Evolutionary conservation across 192 early-diverging fungal genomes (phyloP).

Genomic region (Coemansia reversa): DNA sequence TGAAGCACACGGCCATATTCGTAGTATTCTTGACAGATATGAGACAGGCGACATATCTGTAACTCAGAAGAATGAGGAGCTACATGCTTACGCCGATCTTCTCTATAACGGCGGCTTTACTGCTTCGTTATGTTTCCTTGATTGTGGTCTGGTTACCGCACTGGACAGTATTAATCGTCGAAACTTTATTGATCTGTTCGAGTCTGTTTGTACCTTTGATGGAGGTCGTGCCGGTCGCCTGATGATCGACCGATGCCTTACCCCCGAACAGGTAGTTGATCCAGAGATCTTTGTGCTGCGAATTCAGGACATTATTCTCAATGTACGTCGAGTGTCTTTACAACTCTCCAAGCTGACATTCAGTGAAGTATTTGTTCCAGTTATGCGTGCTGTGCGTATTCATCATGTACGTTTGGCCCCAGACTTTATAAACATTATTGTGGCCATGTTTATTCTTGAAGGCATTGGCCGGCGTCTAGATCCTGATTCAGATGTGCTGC

Average conservation of each 20-base stretch:
- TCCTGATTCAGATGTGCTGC: constrained; percentile 87
- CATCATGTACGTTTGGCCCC: constrained; percentile 94
- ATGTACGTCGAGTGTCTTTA: constrained; percentile 68
- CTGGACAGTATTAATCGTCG: constrained; percentile 70
- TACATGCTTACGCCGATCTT: constrained; percentile 33
- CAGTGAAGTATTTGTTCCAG: constrained; percentile 73
- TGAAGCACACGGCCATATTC: constrained; percentile 35
- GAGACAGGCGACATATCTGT: constrained; percentile 19
- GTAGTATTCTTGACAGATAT: constrained; percentile 20
- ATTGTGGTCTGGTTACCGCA: constrained; percentile 85
- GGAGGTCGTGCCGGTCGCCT: constrained; percentile 77
- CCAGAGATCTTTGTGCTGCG: constrained; percentile 75
- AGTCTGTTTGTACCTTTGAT: constrained; percentile 83
- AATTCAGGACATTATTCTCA: constrained; percentile 78
- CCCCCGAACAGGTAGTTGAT: constrained; percentile 68
- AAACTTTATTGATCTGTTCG: constrained; percentile 92
- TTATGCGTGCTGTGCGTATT: constrained; percentile 82
- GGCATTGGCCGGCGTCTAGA: constrained; percentile 91
- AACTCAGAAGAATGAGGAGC: constrained; percentile 12
- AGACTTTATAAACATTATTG: constrained; percentile 91
- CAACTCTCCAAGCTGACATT: constrained; percentile 80
- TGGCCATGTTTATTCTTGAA: constrained; percentile 90
- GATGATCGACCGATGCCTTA: constrained; percentile 84
- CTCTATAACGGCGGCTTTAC: constrained; percentile 70
- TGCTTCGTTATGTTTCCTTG: constrained; percentile 80